phyloP scores from a whole-genome alignment of 495 filamentous ascomycete genomes.

The Astrothelium subdiscretum region DNA sequence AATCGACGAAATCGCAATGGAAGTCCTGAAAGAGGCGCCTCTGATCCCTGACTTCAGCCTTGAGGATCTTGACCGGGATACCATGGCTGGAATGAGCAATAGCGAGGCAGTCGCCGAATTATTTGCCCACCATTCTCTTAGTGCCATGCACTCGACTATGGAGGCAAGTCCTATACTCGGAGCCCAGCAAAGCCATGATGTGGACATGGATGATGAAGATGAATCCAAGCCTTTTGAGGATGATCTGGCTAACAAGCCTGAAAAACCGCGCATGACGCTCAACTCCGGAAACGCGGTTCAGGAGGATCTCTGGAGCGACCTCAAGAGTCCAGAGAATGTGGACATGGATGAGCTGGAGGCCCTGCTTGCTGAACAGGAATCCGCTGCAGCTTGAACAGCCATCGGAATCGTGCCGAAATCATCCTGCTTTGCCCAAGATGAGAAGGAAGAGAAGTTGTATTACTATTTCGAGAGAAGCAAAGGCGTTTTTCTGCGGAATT shows the following conservation, averaged over 20 bases:
- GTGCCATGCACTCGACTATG: background rate
- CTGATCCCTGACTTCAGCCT: background rate
- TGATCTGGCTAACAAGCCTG: background rate
- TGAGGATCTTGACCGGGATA: constrained; percentile 1
- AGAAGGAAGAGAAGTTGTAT: background rate
- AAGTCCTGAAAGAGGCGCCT: background rate
- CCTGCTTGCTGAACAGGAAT: constrained; percentile 41
- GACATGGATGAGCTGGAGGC: constrained; percentile 89
- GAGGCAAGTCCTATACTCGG: background rate
- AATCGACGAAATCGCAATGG: background rate
- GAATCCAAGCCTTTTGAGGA: background rate
- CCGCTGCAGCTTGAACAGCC: background rate
- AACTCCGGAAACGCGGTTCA: background rate
- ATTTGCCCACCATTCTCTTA: constrained; percentile 22
- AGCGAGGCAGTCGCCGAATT: constrained; percentile 29
- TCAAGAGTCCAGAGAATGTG: constrained; percentile 75
- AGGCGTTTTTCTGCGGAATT: background rate
- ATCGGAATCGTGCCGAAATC: background rate
- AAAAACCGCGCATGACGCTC: background rate
- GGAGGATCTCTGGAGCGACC: constrained; percentile 37
- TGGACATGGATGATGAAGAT: constrained; percentile 8
- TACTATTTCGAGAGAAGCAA: background rate
- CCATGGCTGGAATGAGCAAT: constrained; percentile 20
- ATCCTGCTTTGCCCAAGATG: background rate
- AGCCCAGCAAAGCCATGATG: background rate